These are phyloP conservation scores for Teratosphaeria viscida DNA, from an alignment of 2,329 filamentous ascomycete species.

Conservation along the genomic window DNA sequence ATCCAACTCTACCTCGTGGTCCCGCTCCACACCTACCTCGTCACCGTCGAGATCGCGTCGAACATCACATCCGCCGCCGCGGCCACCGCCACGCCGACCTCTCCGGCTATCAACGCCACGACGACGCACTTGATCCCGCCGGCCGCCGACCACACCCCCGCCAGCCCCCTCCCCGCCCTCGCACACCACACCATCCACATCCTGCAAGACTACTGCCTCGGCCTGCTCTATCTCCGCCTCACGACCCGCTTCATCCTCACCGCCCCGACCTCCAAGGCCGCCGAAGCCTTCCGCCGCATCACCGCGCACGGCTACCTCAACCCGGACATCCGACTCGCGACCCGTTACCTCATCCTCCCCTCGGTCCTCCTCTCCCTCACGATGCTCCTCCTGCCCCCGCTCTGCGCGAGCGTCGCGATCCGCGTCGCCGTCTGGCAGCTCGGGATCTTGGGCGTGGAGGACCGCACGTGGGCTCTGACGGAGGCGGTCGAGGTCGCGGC, in stretches of 20 bases:
- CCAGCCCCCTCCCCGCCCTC: constrained; percentile 5
- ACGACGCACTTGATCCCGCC: constrained; percentile 1
- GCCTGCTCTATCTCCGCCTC: constrained; percentile 81
- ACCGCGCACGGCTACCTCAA: constrained; percentile 61
- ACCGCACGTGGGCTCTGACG: background rate
- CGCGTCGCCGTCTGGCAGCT: background rate
- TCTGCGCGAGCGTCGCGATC: constrained; percentile 36
- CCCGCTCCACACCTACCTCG: constrained; percentile 70
- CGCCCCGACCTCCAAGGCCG: constrained; percentile 59
- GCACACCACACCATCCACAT: constrained; percentile 66
- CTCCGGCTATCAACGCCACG: constrained; percentile 11
- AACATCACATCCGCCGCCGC: background rate
- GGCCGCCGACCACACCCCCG: background rate
- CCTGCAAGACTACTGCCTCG: constrained; percentile 88
- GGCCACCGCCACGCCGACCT: background rate
- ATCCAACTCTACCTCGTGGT: constrained; percentile 84
- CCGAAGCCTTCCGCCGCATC: constrained; percentile 62
- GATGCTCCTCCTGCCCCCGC: constrained; percentile 55
- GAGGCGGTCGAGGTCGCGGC: constrained; percentile 22
- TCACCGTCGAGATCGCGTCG: constrained; percentile 5
- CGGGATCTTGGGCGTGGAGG: background rate
- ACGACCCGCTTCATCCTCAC: constrained; percentile 58
- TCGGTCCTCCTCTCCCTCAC: constrained; percentile 49
- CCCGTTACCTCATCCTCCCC: constrained; percentile 77
- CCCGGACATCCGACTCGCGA: constrained; percentile 69